Conservation (phyloP, 352 stramenopile genomes). For the Hyaloperonospora brassicae region DNA sequence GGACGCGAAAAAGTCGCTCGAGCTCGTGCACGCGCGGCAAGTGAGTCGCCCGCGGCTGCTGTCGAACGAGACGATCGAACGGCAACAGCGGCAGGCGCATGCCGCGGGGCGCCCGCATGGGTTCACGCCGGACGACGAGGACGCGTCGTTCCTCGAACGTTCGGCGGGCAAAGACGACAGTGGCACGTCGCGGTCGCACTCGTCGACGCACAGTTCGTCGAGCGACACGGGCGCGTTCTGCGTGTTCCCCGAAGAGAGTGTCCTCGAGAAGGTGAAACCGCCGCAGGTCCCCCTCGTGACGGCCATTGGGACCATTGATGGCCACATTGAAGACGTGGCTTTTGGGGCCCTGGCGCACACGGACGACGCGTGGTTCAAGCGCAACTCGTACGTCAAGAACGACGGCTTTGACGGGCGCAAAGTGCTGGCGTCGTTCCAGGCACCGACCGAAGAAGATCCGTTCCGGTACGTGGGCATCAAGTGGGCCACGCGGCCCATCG, state of each 20-base stretch:
- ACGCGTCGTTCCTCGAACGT: slow-evolving; percentile 13
- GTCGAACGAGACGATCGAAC: slow-evolving; percentile 33
- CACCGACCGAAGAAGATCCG: slow-evolving; percentile 34
- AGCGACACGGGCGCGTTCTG: slow-evolving; percentile 34
- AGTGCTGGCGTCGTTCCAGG: slow-evolving; percentile 37
- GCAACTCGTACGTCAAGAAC: slow-evolving; percentile 39
- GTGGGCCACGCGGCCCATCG: slow-evolving; percentile 29
- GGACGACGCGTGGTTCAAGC: slow-evolving; percentile 30
- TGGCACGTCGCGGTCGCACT: slow-evolving; percentile 7
- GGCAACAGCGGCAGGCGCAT: slow-evolving; percentile 24
- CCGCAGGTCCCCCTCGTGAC: slow-evolving; percentile 27
- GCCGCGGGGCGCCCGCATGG: slow-evolving; percentile 20
- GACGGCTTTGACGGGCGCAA: slow-evolving; percentile 29
- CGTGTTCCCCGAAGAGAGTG: slow-evolving; percentile 29
- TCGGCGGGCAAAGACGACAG: slow-evolving; percentile 10
- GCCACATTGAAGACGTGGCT: slow-evolving; percentile 37
- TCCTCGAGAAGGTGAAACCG: slow-evolving; percentile 35
- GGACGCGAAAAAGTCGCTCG: slow-evolving; percentile 14
- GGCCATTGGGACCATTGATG: slow-evolving; percentile 30
- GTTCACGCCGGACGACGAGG: slow-evolving; percentile 20
- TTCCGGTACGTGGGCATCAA: slow-evolving; percentile 50
- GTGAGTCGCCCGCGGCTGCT: slow-evolving; percentile 35
- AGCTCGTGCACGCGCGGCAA: slow-evolving; percentile 22
- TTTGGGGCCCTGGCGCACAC: slow-evolving; percentile 34
- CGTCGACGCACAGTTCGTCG: slow-evolving; percentile 32